Conservation (phyloP, 345 rosid genomes). For the Aethionema arabicum region DNA sequence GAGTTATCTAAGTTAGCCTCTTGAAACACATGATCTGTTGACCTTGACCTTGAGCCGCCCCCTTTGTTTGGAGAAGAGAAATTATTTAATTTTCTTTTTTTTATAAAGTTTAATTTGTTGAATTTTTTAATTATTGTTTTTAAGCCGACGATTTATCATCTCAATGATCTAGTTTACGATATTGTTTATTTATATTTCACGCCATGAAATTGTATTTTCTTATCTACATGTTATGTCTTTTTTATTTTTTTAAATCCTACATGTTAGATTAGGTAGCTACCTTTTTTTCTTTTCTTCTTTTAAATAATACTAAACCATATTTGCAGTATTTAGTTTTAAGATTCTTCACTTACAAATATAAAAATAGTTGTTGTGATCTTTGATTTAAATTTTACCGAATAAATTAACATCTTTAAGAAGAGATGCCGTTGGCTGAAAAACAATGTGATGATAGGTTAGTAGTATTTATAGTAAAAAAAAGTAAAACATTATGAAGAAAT, state of each 20-base stretch:
- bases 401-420: too few species aligned
- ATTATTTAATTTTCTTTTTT: conserved; percentile 3
- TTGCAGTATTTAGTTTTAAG: too few species aligned
- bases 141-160: conserved; percentile 32
- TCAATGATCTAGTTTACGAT: conserved; percentile 32
- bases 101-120: too few species aligned
- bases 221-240: conserved; percentile 15
- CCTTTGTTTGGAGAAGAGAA: conserved; percentile 15
- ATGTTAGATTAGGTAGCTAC: conserved; percentile 35
- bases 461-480: too few species aligned
- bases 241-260: neutral
- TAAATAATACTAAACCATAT: neutral
- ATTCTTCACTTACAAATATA: too few species aligned
- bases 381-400: too few species aligned
- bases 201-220: conserved; percentile 28
- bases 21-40: conserved; percentile 33
- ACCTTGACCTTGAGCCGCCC: conserved; percentile 40
- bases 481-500: too few species aligned
- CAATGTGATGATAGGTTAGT: too few species aligned
- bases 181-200: conserved; percentile 1
- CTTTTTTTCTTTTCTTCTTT: neutral
- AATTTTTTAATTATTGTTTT: neutral
- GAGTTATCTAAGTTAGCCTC: conserved; percentile 28
- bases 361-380: too few species aligned
- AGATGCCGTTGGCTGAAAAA: too few species aligned